Evolutionary conservation across 345 rosid species (phyloP).

Genomic region (Eucalyptus coolabah): DNA sequence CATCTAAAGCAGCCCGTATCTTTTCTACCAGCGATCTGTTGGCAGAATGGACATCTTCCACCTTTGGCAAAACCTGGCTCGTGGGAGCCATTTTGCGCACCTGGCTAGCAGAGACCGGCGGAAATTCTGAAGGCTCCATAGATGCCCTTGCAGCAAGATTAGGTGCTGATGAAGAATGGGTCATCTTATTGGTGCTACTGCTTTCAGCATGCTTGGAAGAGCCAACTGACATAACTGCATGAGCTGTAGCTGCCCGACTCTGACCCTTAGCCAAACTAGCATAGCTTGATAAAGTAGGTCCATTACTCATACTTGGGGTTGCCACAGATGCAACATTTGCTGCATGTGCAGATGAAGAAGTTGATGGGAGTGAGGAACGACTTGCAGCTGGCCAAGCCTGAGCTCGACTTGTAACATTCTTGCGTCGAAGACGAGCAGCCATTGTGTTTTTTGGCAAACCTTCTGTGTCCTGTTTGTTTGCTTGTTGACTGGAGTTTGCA

Average conservation of each 20-base stretch:
- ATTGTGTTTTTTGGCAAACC: conserved; percentile 34
- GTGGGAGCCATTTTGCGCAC: conserved; percentile 17
- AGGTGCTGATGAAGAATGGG: conserved; percentile 65
- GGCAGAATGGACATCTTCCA: conserved; percentile 56
- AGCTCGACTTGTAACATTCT: conserved; percentile 25
- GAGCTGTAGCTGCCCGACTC: conserved; percentile 7
- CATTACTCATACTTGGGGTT: conserved; percentile 7
- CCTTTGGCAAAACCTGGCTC: conserved; percentile 11
- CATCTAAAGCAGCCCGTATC: conserved; percentile 52
- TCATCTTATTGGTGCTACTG: conserved; percentile 21
- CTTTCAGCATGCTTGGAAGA: conserved; percentile 13
- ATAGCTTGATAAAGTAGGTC: conserved; percentile 14
- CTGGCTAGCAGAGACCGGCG: conserved; percentile 59
- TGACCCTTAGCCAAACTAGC: conserved; percentile 28
- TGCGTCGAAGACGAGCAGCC: conserved; percentile 57
- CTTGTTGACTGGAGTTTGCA: conserved; percentile 29
- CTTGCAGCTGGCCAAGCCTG: conserved; percentile 54
- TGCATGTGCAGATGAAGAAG: conserved; percentile 8
- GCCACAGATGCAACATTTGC: conserved; percentile 1
- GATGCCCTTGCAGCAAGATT: conserved; percentile 35
- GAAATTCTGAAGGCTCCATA: conserved; percentile 44
- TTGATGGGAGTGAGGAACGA: conserved; percentile 11
- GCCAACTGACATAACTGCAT: conserved; percentile 8
- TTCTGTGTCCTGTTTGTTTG: conserved; percentile 31
- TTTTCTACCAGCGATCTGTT: conserved; percentile 81